Conservation (phyloP, 2,329 filamentous ascomycete species). For the Magnaporthiopsis poae region DNA sequence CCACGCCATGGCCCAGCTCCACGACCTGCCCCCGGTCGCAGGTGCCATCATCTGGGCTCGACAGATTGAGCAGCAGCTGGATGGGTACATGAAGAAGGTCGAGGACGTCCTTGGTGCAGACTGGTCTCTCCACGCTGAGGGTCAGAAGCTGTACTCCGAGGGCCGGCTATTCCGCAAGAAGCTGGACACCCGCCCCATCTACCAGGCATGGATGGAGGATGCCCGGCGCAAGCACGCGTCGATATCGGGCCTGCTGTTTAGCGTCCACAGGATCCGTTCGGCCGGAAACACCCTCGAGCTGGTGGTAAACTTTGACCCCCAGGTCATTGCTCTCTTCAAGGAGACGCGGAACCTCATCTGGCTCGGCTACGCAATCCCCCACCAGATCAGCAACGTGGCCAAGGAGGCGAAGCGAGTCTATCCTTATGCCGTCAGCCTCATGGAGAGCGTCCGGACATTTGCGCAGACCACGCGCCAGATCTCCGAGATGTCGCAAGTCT, state of each 20-base stretch:
- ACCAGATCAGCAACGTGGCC: slow-evolving; percentile 87
- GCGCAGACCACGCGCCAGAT: slow-evolving; percentile 81
- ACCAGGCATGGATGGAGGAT: slow-evolving; percentile 89
- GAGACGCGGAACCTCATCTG: slow-evolving; percentile 92
- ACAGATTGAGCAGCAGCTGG: slow-evolving; percentile 90
- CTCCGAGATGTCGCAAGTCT: slow-evolving; percentile 73
- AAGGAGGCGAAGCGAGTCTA: slow-evolving; percentile 99
- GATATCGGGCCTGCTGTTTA: slow-evolving; percentile 85
- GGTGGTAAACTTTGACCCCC: slow-evolving; percentile 89
- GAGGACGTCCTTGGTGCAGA: slow-evolving; percentile 91
- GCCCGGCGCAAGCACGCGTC: slow-evolving; percentile 70
- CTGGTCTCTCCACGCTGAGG: slow-evolving; percentile 89
- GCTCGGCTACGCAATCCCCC: slow-evolving; percentile 89
- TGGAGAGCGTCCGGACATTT: slow-evolving; percentile 95
- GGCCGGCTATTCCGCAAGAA: slow-evolving; percentile 93
- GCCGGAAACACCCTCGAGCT: slow-evolving; percentile 82
- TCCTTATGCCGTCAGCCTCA: slow-evolving; percentile 91
- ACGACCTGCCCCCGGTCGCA: slow-evolving; percentile 88
- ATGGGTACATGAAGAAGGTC: slow-evolving; percentile 98
- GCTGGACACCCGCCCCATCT: slow-evolving; percentile 85
- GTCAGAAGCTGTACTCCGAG: slow-evolving; percentile 84
- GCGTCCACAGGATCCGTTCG: slow-evolving; percentile 78
- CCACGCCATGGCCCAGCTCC: slow-evolving; percentile 93
- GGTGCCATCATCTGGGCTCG: slow-evolving; percentile 96
- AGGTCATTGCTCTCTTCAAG: slow-evolving; percentile 96